Evolutionary conservation across 306 rosid species (phyloP), one percentile per base, ranked within the genome.

Genomic region (Malus sylvestris): DNA sequence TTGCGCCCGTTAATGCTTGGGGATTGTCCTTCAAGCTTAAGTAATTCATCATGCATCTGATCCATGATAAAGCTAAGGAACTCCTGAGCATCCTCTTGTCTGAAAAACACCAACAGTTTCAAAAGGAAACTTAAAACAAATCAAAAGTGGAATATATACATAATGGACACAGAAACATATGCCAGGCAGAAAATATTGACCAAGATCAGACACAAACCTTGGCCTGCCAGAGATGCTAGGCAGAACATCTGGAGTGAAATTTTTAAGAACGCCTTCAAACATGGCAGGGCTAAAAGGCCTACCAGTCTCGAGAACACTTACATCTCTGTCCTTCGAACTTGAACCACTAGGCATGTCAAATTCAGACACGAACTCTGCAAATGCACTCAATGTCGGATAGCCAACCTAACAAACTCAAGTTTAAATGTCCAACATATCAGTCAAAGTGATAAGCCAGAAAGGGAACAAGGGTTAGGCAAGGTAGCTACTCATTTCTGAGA

Each of bases 81-180:
- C 73, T 96, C 98, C 86, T 96, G 99, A 53, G 99, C 97, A 74
- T 96, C 99, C 88, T 96, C 99, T 85, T 92, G 99, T 88, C 99
- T 96, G 87, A 45, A 86, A 73, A 78, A 52, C 22, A 42, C 2
- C 42, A 27, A 60, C 32, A 57, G 69, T 61, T 64, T 46, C 38
- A 70, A 29, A 22, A 29, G 27, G 74, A 16, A 38, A 72, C 15
- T 76, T 46, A 20, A 64, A 70, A 29, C 29, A 29, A 53, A 12
- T 30, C 67, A 44, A 35, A 32, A 71, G 40, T 30, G 63, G 38
- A 60, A 74, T 14, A 57, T 8, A n/a, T 19, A 49, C 11, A n/a
- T 11, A 6, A 35, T 23, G 44, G 46, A 35, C 38, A 38, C 5
- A 38, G 29, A 79, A 2, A 53, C 25, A 7, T 23, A 71, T 19